Base-by-base conservation (phyloP, 345 rosid species). In the Stellera chamaejasme region DNA sequence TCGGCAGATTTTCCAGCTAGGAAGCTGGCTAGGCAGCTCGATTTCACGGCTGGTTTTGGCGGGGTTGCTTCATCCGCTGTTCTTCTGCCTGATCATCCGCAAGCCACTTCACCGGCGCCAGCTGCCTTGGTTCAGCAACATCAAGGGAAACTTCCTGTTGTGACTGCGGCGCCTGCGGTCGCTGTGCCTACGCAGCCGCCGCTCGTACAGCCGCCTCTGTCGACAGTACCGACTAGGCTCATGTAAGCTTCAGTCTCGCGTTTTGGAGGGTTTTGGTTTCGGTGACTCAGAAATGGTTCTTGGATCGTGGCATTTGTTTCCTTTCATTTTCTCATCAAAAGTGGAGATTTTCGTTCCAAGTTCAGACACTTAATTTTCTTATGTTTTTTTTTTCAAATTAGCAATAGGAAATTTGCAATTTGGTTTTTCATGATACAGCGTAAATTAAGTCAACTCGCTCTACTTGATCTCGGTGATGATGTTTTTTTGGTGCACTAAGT, bases 11-110 rank as follows among this genome's bases (percentile, higher is more conserved):
- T 72, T 16, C 88, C 90, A 59, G 66, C 78, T 11, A 86, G 79
- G 83, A 85, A 75, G 75, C 83, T 84, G 4, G 99, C 92, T 0
- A 63, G 97, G 80, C 99, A 93, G 75, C 95, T 93, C 54, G 95
- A 89, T 83, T 93, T 93, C 77, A 84, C 96, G 43, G 80, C 70
- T 36, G 67, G 68, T 58, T 47, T 74, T 45, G 77, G 62, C 52
- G 72, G 63, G 65, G 61, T 54, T 43, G 19, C 67, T 62, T 32
- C 66, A 16, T 71, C 69, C 9, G 67, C 66, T 62, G 73, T 59
- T 59, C 74, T 52, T 43, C 60, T 78, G 36, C 90, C 83, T 13
- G 84, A 84, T 52, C 82, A 80, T 49, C 82, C 80, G 48, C 79
- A 72, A 66, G 62, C 62, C 62, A 48, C 66, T 55, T 6, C 61